Evolutionary conservation across 495 filamentous ascomycete genomes (phyloP).

Genomic region (Neurospora pannonica): DNA sequence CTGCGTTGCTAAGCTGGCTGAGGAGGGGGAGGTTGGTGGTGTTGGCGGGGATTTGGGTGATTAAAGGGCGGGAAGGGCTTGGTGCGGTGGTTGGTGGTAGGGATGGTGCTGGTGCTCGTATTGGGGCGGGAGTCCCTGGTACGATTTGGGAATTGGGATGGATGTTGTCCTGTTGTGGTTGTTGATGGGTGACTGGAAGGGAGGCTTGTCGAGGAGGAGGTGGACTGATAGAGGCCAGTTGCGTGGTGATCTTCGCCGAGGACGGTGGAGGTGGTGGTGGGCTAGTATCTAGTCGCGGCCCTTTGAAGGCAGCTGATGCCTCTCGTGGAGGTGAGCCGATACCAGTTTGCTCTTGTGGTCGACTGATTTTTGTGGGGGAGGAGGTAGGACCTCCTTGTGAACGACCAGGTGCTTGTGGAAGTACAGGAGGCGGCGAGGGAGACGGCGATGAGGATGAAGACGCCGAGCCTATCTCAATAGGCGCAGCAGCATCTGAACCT

Average conservation of each 20-base stretch:
- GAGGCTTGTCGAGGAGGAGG: not conserved
- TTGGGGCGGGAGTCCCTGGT: not conserved
- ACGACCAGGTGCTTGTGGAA: not conserved
- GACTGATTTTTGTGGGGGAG: not conserved
- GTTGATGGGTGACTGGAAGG: not conserved
- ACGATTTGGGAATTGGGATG: not conserved
- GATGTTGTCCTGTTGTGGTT: not conserved
- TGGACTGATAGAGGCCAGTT: not conserved
- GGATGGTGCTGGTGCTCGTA: constrained; percentile 5
- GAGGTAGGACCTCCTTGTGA: not conserved
- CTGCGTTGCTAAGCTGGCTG: constrained; percentile 6
- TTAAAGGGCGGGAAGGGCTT: constrained; percentile 25
- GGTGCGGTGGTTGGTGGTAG: constrained; percentile 27
- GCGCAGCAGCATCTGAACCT: not conserved
- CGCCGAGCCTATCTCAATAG: not conserved
- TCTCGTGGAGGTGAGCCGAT: not conserved
- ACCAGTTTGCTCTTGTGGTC: not conserved
- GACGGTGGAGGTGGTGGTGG: not conserved
- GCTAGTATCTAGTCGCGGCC: not conserved
- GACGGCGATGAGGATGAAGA: not conserved
- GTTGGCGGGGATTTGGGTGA: constrained; percentile 10
- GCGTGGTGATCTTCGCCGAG: not conserved
- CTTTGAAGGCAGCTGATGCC: not conserved
- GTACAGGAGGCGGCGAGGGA: not conserved
- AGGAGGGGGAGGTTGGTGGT: constrained; percentile 7